phyloP scores from a whole-genome alignment of 345 rosid species.

The Zanthoxylum bungeanum region DNA sequence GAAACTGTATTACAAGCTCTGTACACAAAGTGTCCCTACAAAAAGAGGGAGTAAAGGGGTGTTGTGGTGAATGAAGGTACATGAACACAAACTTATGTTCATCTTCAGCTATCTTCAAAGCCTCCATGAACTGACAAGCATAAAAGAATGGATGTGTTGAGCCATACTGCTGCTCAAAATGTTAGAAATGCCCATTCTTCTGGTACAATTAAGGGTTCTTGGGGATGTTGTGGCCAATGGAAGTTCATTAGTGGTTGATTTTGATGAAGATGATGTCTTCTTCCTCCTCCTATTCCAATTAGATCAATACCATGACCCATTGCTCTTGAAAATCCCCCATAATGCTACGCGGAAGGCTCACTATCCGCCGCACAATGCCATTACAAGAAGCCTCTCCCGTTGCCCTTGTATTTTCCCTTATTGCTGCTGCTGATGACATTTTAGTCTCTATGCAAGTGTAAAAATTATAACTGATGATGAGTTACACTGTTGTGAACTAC shows the following conservation, averaged over 20 bases:
- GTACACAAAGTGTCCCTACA: constrained; percentile 50
- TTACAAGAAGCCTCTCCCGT: constrained; percentile 29
- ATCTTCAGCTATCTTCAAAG: constrained; percentile 47
- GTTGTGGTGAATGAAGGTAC: constrained; percentile 49
- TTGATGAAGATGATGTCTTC: constrained; percentile 31
- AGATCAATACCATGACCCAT: constrained; percentile 28
- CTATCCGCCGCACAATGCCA: constrained; percentile 46
- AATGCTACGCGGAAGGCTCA: constrained; percentile 46
- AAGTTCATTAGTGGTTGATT: constrained; percentile 18
- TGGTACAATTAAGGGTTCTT: constrained; percentile 22
- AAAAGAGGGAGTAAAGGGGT: constrained; percentile 59
- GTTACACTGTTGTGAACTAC: not conserved
- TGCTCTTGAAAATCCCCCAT: constrained; percentile 47
- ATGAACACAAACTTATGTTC: constrained; percentile 55
- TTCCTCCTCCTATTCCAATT: constrained; percentile 26
- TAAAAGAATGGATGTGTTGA: constrained; percentile 51
- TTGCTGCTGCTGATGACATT: constrained; percentile 30
- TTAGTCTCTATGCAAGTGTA: too few species aligned
- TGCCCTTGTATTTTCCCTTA: constrained; percentile 20
- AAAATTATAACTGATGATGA: too few species aligned
- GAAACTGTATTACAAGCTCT: constrained; percentile 51
- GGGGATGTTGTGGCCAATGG: constrained; percentile 22
- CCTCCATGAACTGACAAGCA: constrained; percentile 39
- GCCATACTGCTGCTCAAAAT: constrained; percentile 51
- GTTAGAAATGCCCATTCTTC: constrained; percentile 50